Percentiles rank a stretch among this genome's conserved stretches.
These are phyloP conservation scores for Aspergillus sp. DNA, from an alignment of 2,329 filamentous ascomycete species.

Conservation along the genomic window DNA sequence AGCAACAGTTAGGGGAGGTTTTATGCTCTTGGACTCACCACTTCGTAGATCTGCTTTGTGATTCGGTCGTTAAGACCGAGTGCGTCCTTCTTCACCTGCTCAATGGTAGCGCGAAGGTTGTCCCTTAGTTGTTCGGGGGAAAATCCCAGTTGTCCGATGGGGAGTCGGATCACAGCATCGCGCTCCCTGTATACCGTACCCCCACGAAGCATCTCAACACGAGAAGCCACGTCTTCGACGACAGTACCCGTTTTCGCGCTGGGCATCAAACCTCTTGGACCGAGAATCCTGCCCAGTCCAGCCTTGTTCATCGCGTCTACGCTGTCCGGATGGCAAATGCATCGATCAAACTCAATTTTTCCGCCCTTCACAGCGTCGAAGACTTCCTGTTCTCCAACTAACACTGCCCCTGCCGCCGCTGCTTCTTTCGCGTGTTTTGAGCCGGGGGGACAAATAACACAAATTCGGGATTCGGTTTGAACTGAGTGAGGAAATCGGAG, in stretches of 20 bases:
- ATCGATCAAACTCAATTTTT: slow-evolving; percentile 81
- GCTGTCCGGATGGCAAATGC: slow-evolving; percentile 80
- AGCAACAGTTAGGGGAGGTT: background rate
- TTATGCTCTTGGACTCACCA: slow-evolving; percentile 48
- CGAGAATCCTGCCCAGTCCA: slow-evolving; percentile 74
- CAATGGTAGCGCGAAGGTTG: slow-evolving; percentile 78
- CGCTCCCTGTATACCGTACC: slow-evolving; percentile 85
- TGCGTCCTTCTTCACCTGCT: slow-evolving; percentile 76
- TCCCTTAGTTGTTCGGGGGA: slow-evolving; percentile 80
- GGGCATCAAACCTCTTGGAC: slow-evolving; percentile 91
- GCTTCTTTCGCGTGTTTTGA: slow-evolving; percentile 74
- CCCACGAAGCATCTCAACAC: slow-evolving; percentile 79
- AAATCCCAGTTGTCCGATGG: slow-evolving; percentile 88
- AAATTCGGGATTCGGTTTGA: slow-evolving; percentile 83
- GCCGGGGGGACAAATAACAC: slow-evolving; percentile 84
- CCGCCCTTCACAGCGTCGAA: slow-evolving; percentile 77
- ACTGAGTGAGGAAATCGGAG: slow-evolving; percentile 87
- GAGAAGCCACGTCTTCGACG: slow-evolving; percentile 72
- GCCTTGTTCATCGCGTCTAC: slow-evolving; percentile 79
- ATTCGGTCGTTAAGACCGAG: slow-evolving; percentile 62
- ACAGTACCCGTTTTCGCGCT: slow-evolving; percentile 85
- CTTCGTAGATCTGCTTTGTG: slow-evolving; percentile 71
- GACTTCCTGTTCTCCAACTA: slow-evolving; percentile 82
- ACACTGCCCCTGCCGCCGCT: slow-evolving; percentile 71
- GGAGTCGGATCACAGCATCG: slow-evolving; percentile 78